Evolutionary conservation across 805 yeast species (phyloP), one percentile per base, ranked within the genome.

Genomic region (Cyberlindnera nakhonratchasimensis): DNA sequence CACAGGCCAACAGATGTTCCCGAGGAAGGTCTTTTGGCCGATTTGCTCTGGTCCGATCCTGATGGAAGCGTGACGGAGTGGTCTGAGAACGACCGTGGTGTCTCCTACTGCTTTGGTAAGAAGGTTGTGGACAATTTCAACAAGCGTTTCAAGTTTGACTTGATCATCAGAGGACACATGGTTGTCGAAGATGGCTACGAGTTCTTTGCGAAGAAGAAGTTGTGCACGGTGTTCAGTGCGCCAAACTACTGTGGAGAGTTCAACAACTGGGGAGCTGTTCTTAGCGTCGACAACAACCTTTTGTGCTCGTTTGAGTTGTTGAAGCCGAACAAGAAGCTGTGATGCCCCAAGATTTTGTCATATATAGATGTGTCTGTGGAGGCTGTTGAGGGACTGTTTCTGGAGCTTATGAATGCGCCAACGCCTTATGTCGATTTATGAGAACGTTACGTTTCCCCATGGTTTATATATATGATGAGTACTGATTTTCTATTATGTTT

Each of bases 221-320:
- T 86, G 43, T 93, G 86, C 1, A 86, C 95, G 0, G 80, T 86
- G 1, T 86, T 86, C 55, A 76, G 82, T 47, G 95, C 93, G 4
- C 95, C 95, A 3, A 86, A 86, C 58, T 86, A 86, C 55, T 62
- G 74, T 55, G 74, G 74, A 24, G 74, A 70, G 42, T 70, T 70
- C 45, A 71, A 89, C 61, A 88, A 88, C 58, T 88, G 96, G 96
- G 96, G 96, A 23, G 99, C 99, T 1, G 97, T 91, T 4, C 89
- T 93, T 97, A 83, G 95, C 53, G 98, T 93, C 14, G 80, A 86
- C 51, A 95, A 87, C 48, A 96, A 91, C 56, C 72, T 93, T 50
- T 69, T 93, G 46, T 93, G 99, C 63, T 84, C 93, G 45, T 93
- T 93, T 63, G 99, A 93, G 64, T 73, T 93, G 43, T 71, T 93